A percentile compares a stretch with the other conserved stretches of the same genome.
Evolutionary conservation across 441 rosid genomes (phyloP).

Genomic region (Adansonia rubrostipa): DNA sequence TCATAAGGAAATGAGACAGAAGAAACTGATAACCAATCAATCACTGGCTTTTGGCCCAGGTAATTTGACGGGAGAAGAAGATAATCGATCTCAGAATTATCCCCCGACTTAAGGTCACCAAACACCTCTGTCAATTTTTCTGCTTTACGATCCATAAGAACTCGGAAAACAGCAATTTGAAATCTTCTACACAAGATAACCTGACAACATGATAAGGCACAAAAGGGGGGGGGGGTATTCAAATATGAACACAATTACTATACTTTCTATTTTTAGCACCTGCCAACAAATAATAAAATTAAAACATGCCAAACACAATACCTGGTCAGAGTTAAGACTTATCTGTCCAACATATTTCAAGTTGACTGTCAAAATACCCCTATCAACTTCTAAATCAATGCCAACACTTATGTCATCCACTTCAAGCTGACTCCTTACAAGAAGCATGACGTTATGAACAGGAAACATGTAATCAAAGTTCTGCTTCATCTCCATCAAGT

Average conservation of each 20-base stretch:
- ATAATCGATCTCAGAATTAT: slow-evolving; percentile 55
- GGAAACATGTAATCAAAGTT: slow-evolving; percentile 42
- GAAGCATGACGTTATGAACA: slow-evolving; percentile 60
- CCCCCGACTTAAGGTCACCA: slow-evolving; percentile 33
- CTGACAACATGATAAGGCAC: slow-evolving; percentile 41
- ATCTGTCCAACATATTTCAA: slow-evolving; percentile 55
- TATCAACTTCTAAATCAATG: slow-evolving; percentile 59
- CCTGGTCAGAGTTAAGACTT: slow-evolving; percentile 48
- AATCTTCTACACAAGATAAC: slow-evolving; percentile 66
- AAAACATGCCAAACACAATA: slow-evolving; percentile 22
- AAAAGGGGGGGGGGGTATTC: neutral
- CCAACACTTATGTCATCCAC: slow-evolving; percentile 41
- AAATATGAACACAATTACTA: neutral
- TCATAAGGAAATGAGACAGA: slow-evolving; percentile 45
- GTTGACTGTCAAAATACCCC: slow-evolving; percentile 53
- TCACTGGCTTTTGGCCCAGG: slow-evolving; percentile 24
- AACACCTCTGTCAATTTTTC: slow-evolving; percentile 45
- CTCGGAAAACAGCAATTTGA: slow-evolving; percentile 59
- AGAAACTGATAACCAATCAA: slow-evolving; percentile 63
- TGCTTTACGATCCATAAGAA: slow-evolving; percentile 51
- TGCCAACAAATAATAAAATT: neutral
- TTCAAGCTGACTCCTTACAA: slow-evolving; percentile 52
- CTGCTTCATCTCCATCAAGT: slow-evolving; percentile 56
- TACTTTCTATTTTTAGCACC: neutral
- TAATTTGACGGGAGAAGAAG: slow-evolving; percentile 59